Evolutionary conservation across 2,329 filamentous ascomycete genomes (phyloP), one percentile per base, ranked within the genome.

Genomic region (Clonostachys byssicola): DNA sequence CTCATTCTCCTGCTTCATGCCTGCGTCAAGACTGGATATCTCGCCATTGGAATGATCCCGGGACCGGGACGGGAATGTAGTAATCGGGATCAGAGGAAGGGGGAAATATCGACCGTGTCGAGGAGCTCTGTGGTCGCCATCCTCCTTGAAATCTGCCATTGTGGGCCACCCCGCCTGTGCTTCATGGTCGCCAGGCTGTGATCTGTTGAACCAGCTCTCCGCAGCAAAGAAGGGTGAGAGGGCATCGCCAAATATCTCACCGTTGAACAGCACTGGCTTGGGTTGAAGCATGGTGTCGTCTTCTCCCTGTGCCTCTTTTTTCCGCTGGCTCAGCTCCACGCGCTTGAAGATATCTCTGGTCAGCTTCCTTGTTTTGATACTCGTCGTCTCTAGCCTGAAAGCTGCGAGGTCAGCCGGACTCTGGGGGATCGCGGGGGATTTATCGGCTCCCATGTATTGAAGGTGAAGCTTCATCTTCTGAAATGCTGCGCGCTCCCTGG

Each of bases 391-490:
- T 5, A 58, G 57, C 23, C 56, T 63, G 44, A 68, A 59, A 12
- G 60, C 57, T 12, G 65, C 58, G 36, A 68, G 55, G 33, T 70
- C 62, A 3, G 57, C 55, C 4, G 66, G 61, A 10, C 34, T 65
- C 40, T 60, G 58, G 10, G 69, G 70, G 6, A 69, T 49, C 43
- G 63, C 66, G 1, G 68, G 66, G 1, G 68, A 71, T 12, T 61
- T 60, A 42, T 61, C 58, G 3, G 62, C 60, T n/a, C 62, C 56
- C 44, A 68, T 63, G 43, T 65, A 60, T 17, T 56, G 60, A 44
- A 72, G 49, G 41, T 65, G 65, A n/a, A 57, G 52, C 53, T 57
- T 55, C 55, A 66, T 57, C 50, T 59, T 69, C n/a, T 63, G 55
- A 47, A 66, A 71, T 5, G 51, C 56, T 33, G 52, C 56, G n/a